phyloP scores from a whole-genome alignment of 768 basidiomycete genomes.

The Macrolepiota albuminosa region DNA sequence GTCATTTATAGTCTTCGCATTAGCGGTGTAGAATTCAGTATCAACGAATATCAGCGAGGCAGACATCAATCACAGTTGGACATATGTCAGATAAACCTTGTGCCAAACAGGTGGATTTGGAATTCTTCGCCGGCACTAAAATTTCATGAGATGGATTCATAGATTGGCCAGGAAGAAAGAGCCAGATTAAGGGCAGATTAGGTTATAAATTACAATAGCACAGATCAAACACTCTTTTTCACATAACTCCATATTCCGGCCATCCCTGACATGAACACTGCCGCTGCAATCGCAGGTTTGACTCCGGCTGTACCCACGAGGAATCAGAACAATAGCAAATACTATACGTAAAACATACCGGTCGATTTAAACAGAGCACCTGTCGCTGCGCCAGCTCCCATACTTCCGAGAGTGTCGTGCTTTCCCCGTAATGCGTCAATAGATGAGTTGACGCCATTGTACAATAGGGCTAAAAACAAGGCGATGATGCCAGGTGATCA shows the following conservation, averaged over 20 bases:
- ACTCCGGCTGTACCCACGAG: constrained; percentile 74
- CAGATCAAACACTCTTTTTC: constrained; percentile 79
- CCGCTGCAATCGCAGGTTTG: constrained; percentile 83
- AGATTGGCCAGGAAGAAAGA: constrained; percentile 39
- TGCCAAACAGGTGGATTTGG: constrained; percentile 37
- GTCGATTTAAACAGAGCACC: constrained; percentile 93
- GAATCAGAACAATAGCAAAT: constrained; percentile 26
- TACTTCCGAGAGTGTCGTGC: constrained; percentile 88
- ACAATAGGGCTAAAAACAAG: constrained; percentile 74
- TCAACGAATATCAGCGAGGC: constrained; percentile 26
- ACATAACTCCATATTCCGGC: constrained; percentile 95
- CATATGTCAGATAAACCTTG: constrained; percentile 39
- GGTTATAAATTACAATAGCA: constrained; percentile 42
- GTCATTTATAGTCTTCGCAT: constrained; percentile 41
- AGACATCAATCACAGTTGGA: constrained; percentile 39
- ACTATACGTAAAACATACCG: constrained; percentile 52
- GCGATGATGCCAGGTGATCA: constrained; percentile 24
- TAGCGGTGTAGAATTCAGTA: constrained; percentile 22
- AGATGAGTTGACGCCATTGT: constrained; percentile 94
- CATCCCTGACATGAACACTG: constrained; percentile 81
- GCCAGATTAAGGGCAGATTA: constrained; percentile 42
- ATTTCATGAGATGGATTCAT: constrained; percentile 34
- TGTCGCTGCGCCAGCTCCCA: constrained; percentile 87
- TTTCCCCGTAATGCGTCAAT: constrained; percentile 86
- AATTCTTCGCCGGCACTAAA: constrained; percentile 27